Evolutionary conservation across 2,329 filamentous ascomycete species (phyloP).

Genomic region (Pyricularia sp.): DNA sequence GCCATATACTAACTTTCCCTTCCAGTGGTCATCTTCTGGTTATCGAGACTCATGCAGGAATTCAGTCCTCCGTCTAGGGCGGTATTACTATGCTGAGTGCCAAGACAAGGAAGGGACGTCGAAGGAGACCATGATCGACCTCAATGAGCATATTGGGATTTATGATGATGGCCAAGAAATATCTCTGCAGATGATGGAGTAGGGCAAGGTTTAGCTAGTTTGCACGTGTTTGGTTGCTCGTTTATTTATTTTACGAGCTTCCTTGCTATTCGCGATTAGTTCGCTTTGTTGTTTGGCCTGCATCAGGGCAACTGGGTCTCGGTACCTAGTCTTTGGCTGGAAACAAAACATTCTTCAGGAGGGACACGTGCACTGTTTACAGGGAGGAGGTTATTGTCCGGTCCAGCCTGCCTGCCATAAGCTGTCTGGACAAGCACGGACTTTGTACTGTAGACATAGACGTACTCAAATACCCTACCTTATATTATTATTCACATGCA

Average conservation of each 20-base stretch:
- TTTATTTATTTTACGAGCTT: too few relatives aligned
- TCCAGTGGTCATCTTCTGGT: neutral
- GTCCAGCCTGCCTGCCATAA: too few relatives aligned
- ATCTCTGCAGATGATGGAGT: neutral
- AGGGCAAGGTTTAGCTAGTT: neutral
- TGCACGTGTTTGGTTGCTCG: too few relatives aligned
- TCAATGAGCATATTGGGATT: neutral
- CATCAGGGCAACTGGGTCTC: too few relatives aligned
- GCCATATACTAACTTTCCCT: neutral
- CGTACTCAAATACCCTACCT: too few relatives aligned
- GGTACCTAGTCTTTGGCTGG: too few relatives aligned
- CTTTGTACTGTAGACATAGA: too few relatives aligned
- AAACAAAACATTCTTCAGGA: too few relatives aligned
- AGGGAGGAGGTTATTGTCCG: too few relatives aligned
- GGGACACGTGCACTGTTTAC: too few relatives aligned
- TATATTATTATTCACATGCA: too few relatives aligned
- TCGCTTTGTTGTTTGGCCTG: neutral
- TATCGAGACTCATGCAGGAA: neutral
- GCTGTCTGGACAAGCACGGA: too few relatives aligned
- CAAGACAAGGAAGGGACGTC: neutral
- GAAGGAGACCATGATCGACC: neutral
- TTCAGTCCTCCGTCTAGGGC: neutral
- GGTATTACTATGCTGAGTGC: neutral
- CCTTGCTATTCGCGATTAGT: neutral
- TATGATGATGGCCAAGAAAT: neutral